Percentiles rank a stretch among this genome's conserved stretches.
Evolutionary conservation across 345 rosid genomes (phyloP).

Genomic region (Capsella bursapastoris): DNA sequence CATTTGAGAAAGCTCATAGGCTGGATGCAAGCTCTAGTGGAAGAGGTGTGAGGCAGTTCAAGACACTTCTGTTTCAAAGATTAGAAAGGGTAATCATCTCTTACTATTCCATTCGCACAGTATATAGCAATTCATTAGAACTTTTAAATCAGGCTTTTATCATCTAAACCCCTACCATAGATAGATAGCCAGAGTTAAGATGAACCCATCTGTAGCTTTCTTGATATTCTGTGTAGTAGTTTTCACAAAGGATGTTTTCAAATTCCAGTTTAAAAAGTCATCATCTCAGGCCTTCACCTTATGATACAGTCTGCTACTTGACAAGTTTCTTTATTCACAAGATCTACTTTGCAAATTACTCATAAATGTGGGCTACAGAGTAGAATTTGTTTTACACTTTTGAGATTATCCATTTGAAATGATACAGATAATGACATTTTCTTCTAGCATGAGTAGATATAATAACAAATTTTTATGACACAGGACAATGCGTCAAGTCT

Average conservation of each 20-base stretch:
- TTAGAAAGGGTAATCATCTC: constrained; percentile 68
- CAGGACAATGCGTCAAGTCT: constrained; percentile 97
- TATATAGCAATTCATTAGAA: not conserved
- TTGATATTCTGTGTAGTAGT: constrained; percentile 7
- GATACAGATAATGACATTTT: constrained; percentile 5
- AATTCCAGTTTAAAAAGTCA: not conserved
- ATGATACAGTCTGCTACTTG: not conserved
- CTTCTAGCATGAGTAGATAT: constrained; percentile 22
- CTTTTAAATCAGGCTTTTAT: not conserved
- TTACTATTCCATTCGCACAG: constrained; percentile 5
- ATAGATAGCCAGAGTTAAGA: not conserved
- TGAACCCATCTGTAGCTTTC: not conserved
- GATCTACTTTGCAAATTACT: constrained; percentile 13
- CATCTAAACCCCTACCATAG: not conserved
- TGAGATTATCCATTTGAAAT: constrained; percentile 7
- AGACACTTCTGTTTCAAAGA: constrained; percentile 79
- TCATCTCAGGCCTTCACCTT: constrained; percentile 10
- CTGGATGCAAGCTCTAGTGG: constrained; percentile 76
- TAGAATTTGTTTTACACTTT: not conserved
- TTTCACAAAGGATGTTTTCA: constrained; percentile 2
- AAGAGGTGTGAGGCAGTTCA: constrained; percentile 89
- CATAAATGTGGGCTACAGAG: constrained; percentile 4
- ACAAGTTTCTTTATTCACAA: not conserved
- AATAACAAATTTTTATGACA: not conserved
- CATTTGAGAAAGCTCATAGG: constrained; percentile 89